Conservation (phyloP, 441 rosid species). For the Omphalea diandra region DNA sequence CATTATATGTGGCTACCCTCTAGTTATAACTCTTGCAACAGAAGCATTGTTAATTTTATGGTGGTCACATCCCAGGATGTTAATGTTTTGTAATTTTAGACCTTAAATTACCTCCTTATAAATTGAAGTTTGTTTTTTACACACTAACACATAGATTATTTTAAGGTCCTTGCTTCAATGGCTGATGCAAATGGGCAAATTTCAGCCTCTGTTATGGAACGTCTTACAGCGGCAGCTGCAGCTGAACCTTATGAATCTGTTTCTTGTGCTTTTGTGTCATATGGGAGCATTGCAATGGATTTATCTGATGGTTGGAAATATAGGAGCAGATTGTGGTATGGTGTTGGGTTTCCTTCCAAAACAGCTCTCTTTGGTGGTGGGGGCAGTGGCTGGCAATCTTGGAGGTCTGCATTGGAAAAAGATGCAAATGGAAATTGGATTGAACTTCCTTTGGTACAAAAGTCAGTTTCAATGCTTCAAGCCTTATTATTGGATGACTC, state of each 20-base stretch:
- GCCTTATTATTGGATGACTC: conserved; percentile 94
- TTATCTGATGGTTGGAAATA: conserved; percentile 98
- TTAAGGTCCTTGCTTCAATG: conserved; percentile 98
- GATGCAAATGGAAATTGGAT: conserved; percentile 97
- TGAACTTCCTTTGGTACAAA: conserved; percentile 92
- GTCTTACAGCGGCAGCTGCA: conserved; percentile 95
- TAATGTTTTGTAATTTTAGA: conserved; percentile 1
- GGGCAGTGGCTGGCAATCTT: conserved; percentile 89
- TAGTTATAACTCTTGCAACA: not conserved
- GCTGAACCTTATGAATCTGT: conserved; percentile 99
- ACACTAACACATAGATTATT: conserved; percentile 28
- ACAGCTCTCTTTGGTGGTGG: conserved; percentile 77
- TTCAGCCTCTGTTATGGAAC: conserved; percentile 92
- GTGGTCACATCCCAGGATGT: conserved; percentile 10
- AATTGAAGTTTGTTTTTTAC: conserved; percentile 15
- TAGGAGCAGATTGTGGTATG: conserved; percentile 98
- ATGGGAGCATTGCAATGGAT: conserved; percentile 94
- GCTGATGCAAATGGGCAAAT: conserved; percentile 98
- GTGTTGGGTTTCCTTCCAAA: conserved; percentile 84
- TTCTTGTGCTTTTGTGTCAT: conserved; percentile 97
- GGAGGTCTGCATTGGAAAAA: conserved; percentile 88
- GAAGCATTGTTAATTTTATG: not conserved
- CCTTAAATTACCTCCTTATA: conserved; percentile 22
- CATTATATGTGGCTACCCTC: not conserved
- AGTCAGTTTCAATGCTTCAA: conserved; percentile 97